Evolutionary conservation across 2,329 filamentous ascomycete species (phyloP), one percentile per base, ranked within the genome.

Genomic region (Monilinia fructicola): DNA sequence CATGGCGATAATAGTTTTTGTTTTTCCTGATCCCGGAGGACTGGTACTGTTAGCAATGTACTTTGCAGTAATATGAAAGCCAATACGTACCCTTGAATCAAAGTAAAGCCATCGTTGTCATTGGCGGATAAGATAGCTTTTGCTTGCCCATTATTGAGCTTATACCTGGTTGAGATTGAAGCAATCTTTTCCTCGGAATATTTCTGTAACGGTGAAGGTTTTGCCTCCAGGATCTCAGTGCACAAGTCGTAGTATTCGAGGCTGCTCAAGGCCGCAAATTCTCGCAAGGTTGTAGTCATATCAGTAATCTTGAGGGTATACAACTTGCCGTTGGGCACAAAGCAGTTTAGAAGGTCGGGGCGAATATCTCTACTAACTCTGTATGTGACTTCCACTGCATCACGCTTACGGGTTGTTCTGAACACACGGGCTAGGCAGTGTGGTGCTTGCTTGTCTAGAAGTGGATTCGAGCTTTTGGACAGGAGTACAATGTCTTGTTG

Each of bases 1-100:
- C 83, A 99, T 96, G 42, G 94, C 95, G 66, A 96, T 87, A 68
- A 99, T 99, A 0, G 95, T 99, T 78, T 99, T 99, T 0, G 95
- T 99, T 80, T 99, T 99, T 75, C 94, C 95, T 4, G 95, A 97
- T 77, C 95, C 95, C 1, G 95, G 95, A 61, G 95, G 95, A 65
- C 92, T 89, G 66, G 18, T 53, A 48, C 58, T 26, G 31, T 66
- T 54, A 66, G 58, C 72, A 70, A 77, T 78, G 63, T 69, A 68
- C 69, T 67, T 68, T 55, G 52, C 46, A n/a, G 7, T 18, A 61
- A n/a, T 26, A 44, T 23, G 56, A 31, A 53, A 60, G 28, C 21
- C n/a, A 38, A 61, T 60, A 74, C 81, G 76, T 82, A 89, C 86
- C 90, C 95, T 79, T 99, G 95, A 72, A 99, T 93, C 68, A 99